Evolutionary conservation across 1,284 basidiomycete genomes (phyloP).

Genomic region (Inonotus obliquus): DNA sequence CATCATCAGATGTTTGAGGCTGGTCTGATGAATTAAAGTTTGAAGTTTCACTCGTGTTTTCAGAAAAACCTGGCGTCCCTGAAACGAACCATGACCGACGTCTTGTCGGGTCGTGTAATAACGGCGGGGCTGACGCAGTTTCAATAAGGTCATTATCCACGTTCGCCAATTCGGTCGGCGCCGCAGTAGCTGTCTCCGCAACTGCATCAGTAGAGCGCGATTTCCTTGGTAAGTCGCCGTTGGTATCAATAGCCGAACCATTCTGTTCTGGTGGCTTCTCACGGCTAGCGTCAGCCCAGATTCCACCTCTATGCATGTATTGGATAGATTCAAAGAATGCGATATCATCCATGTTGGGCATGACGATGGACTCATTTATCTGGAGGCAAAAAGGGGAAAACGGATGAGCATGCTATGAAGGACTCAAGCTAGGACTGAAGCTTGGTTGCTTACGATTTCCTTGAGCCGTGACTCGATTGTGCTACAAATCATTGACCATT

Average conservation of each 20-base stretch:
- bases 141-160: not conserved
- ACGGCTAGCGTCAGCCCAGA: constrained; percentile 78
- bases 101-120: constrained; percentile 22
- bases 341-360: constrained; percentile 98
- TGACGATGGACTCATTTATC: constrained; percentile 90
- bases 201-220: constrained; percentile 32
- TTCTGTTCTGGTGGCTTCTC: constrained; percentile 23
- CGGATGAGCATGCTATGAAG: not conserved
- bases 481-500: constrained; percentile 87
- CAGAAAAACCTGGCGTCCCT: constrained; percentile 26
- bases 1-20: constrained; percentile 17
- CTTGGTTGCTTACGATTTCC: constrained; percentile 66
- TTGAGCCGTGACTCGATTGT: constrained; percentile 87
- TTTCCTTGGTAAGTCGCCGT: constrained; percentile 19
- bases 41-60: constrained; percentile 27
- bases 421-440: not conserved
- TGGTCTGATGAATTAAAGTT: constrained; percentile 27
- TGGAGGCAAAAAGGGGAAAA: constrained; percentile 30
- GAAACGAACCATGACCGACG: constrained; percentile 38
- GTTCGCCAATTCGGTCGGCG: not conserved
- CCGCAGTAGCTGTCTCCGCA: not conserved
- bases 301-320: constrained; percentile 76
- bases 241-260: constrained; percentile 20
- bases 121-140: constrained; percentile 1
- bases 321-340: constrained; percentile 84